Evolutionary conservation across 1,284 basidiomycete species (phyloP), one percentile per base, ranked within the genome.

Genomic region (Coniophora puteana): DNA sequence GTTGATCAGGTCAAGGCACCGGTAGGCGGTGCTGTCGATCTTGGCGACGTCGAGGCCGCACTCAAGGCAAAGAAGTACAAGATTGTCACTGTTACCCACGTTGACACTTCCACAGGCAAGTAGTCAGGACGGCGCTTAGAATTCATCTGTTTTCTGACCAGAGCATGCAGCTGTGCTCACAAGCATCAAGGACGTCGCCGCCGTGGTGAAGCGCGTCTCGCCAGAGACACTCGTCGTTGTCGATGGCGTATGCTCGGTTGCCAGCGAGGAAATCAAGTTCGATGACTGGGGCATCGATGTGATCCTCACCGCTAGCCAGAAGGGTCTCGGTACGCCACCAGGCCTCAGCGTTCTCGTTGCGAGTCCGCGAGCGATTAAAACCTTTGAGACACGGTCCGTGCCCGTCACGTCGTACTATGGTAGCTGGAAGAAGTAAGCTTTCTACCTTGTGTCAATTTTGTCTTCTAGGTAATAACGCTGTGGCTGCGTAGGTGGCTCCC

Each of bases 171-270:
- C 76, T 46, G 95, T 99, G 10, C 76, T 99, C 32, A 91, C 91
- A 21, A 78, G 95, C 55, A 85, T 88, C 35, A 83, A 89, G 57
- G 78, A 76, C 27, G 80, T 98, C 51, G 81, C 83, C 17, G 79
- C 82, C 49, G 74, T 83, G 4, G 88, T 95, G 41, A 78, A 76
- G 55, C 72, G 76, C 34, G 76, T 90, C 51, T 93, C 90, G 3
- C 95, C 96, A 4, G 80, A 91, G 24, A 90, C 93, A 1, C 72
- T 99, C 46, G 87, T 97, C 40, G 74, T 92, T 16, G 71, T 95
- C 44, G 95, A 99, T 60, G 92, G 83, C 30, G 96, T 99, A 22
- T 99, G 96, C 69, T 86, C 93, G 6, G 93, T 98, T 11, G 95
- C 89, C 1, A 93, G 88, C 52, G 95, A 99, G 63, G 93, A 98